Base-by-base conservation (phyloP, 257 asterid species). In the Fraxinus excelsior region DNA sequence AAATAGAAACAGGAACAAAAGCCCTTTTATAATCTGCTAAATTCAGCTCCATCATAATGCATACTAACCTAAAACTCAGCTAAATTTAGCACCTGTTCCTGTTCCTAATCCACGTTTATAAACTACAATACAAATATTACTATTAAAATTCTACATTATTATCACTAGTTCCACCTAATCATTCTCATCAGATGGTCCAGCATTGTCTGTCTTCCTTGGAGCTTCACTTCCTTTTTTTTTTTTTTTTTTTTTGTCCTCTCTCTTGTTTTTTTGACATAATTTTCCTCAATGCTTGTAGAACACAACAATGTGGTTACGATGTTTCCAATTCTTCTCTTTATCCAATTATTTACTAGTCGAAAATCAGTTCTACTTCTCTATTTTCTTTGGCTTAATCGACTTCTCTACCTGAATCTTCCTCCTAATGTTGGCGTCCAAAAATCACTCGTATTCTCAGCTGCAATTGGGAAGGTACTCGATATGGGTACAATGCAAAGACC, bases 11-110 rank as follows among this genome's bases (percentile, higher is more conserved):
- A 83, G 93, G 97, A 90, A 91, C 91, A 87, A 78, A 51, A 74
- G 72, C 71, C 46, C 84, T 67, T 25, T 51, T 25, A 65, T 14
- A 49, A 79, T 69, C 81, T 90, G 94, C 97, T 93, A 91, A 93
- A 84, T 91, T 85, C 81, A 91, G 89, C 97, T 76, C 77, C 68
- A 80, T 74, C 74, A 83, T 35, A 28, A 72, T 74, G 51, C 16
- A 42, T 70, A 71, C 73, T 28, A 76, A 71, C 51, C 86, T 83
- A 70, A 73, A 78, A 82, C 72, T 82, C 73, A 84, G 85, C 94
- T 79, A 83, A 90, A 89, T 89, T 89, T 89, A 90, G 96, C 97
- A 91, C 80, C 82, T 88, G 95, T 91, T 90, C 98, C 95, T 86
- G 88, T 58, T 77, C 91, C 88, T 88, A 38, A 79, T 25, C 85